Conservation (phyloP, 345 rosid genomes). For the Syzygium jambos region DNA sequence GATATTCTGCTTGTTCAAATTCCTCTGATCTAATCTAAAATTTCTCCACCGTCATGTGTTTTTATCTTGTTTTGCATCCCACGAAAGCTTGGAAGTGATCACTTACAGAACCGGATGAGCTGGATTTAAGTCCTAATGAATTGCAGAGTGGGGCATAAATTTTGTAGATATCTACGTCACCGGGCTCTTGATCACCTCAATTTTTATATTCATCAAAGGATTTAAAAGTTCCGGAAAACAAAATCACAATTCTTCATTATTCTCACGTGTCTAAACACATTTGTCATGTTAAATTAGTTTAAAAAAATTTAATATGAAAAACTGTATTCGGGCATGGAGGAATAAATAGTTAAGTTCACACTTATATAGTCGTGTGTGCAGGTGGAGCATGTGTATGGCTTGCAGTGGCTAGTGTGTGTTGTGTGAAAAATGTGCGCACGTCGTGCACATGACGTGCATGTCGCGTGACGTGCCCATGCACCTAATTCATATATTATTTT, state of each 20-base stretch:
- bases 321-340: constrained; percentile 4
- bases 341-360: not conserved
- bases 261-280: constrained; percentile 18
- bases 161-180: constrained; percentile 16
- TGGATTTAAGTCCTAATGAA: not conserved
- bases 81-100: not conserved
- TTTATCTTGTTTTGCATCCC: not conserved
- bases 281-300: not conserved
- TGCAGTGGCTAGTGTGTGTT: not conserved
- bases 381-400: not conserved
- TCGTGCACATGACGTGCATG: not conserved
- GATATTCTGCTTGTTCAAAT: not conserved
- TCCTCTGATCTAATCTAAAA: not conserved
- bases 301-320: not conserved
- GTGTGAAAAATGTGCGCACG: not conserved
- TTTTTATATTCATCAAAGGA: not conserved
- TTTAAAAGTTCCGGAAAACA: not conserved
- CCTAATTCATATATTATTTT: too few relatives aligned
- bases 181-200: constrained; percentile 1
- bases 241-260: constrained; percentile 23
- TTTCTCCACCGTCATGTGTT: not conserved
- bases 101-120: constrained; percentile 11
- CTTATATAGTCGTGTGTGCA: not conserved
- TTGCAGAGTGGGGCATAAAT: constrained; percentile 31
- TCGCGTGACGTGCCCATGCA: too few relatives aligned